Conservation (phyloP, 441 rosid genomes). For the Euphorbia celastroides region DNA sequence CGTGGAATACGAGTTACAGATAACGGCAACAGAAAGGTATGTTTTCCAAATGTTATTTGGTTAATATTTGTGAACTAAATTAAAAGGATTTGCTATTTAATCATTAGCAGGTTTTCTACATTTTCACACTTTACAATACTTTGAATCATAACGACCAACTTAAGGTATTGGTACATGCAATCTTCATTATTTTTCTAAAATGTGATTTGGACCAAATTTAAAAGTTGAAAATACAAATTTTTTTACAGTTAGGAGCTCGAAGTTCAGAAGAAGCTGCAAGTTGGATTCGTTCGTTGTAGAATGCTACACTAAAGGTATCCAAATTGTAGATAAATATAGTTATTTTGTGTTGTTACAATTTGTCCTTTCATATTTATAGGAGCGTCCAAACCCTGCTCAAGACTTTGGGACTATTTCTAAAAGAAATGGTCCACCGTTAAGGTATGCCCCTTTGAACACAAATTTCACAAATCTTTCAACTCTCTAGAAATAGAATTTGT, state of each 20-base stretch:
- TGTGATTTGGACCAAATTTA: conserved; percentile 23
- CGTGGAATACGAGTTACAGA: conserved; percentile 71
- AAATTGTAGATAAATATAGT: conserved; percentile 16
- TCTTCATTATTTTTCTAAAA: conserved; percentile 25
- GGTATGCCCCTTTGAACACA: conserved; percentile 29
- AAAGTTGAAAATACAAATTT: neutral
- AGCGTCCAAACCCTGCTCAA: conserved; percentile 39
- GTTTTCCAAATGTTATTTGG: too few relatives aligned
- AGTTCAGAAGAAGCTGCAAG: conserved; percentile 97
- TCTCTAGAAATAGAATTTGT: too few relatives aligned
- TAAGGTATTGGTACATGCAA: conserved; percentile 39
- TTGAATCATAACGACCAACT: conserved; percentile 91
- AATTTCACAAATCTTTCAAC: too few relatives aligned
- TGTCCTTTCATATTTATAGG: conserved; percentile 34
- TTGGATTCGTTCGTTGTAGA: conserved; percentile 86
- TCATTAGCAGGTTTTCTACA: conserved; percentile 91
- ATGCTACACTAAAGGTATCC: conserved; percentile 72
- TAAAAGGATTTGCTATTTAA: too few relatives aligned
- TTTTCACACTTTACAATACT: conserved; percentile 80
- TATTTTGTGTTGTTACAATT: conserved; percentile 10
- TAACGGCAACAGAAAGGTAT: conserved; percentile 83
- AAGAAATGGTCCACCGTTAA: conserved; percentile 51
- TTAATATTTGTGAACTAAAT: too few relatives aligned
- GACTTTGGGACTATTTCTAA: conserved; percentile 51
- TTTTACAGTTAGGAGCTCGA: conserved; percentile 86